Evolutionary conservation across 164 flowering plant genomes (phyloP).

Genomic region (Tinospora cordifolia): DNA sequence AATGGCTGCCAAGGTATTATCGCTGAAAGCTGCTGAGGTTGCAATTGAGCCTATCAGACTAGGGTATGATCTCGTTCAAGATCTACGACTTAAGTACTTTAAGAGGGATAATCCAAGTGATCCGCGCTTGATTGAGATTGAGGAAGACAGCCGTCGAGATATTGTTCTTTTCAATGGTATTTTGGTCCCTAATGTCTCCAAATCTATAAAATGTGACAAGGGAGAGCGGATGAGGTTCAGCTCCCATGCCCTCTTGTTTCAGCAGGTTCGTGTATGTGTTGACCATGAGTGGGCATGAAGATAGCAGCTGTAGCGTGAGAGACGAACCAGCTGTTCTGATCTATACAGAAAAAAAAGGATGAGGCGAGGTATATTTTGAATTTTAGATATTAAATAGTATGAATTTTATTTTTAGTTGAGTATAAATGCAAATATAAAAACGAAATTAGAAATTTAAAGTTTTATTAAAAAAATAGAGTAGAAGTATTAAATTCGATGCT

Average conservation of each 20-base stretch:
- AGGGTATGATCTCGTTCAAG: slow-evolving; percentile 69
- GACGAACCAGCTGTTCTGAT: too few relatives aligned
- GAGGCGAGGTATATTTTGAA: too few relatives aligned
- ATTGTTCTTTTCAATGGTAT: slow-evolving; percentile 75
- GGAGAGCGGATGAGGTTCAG: slow-evolving; percentile 86
- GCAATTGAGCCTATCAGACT: slow-evolving; percentile 75
- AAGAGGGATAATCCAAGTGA: slow-evolving; percentile 38
- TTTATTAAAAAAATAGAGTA: too few relatives aligned
- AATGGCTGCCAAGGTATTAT: slow-evolving; percentile 47
- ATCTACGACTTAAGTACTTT: slow-evolving; percentile 73
- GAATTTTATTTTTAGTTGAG: too few relatives aligned
- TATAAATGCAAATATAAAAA: too few relatives aligned
- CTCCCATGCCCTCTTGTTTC: slow-evolving; percentile 83
- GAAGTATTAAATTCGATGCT: too few relatives aligned
- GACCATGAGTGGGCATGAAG: too few relatives aligned
- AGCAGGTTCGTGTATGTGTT: too few relatives aligned
- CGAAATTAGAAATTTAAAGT: too few relatives aligned
- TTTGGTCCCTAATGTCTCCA: slow-evolving; percentile 49
- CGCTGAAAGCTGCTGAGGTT: slow-evolving; percentile 53
- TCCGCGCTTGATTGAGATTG: slow-evolving; percentile 66
- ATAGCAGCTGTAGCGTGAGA: too few relatives aligned
- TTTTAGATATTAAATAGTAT: too few relatives aligned
- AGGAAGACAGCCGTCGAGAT: slow-evolving; percentile 46
- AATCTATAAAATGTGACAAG: slow-evolving; percentile 84
- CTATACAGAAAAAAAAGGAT: too few relatives aligned